Base-by-base conservation (phyloP, 2,329 filamentous ascomycete species). In the Colletotrichum graminicola region DNA sequence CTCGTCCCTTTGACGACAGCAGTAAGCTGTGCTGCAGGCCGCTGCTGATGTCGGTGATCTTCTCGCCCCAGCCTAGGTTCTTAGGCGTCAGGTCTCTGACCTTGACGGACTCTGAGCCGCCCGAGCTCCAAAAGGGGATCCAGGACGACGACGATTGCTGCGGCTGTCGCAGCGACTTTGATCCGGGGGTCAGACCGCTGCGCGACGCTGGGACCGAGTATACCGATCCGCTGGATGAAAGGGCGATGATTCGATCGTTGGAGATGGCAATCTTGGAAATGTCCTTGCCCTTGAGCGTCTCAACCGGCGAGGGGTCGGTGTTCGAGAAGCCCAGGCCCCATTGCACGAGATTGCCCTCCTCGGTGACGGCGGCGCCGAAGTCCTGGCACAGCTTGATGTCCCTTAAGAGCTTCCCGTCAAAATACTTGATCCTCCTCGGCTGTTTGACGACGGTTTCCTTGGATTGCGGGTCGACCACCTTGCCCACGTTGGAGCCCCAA, bases 401-500 rank as follows among this genome's bases (percentile, higher is more conserved):
- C 60, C 95, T 88, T 52, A 99, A 84, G 21, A 98, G 81, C 80
- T 94, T 89, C 39, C 92, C 93, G 77, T 98, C 91, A 77, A 99
- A 98, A 80, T 91, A 96, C 0, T 87, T 75, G 77, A 98, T 90
- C 71, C 94, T 88, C 70, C 92, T 86, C 18, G 96, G 95, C 1
- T 88, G 90, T 83, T 97, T 98, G 79, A 98, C 86, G 73, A 91
- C 88, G 39, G 85, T 84, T 66, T 97, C 94, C 62, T 92, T 87
- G 11, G 93, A 95, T 73, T 92, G 91, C 1, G 95, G 94, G 52
- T 95, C 94, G 47, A 93, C 93, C n/a, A 97, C 95, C 75, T 88
- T 89, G 72, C 94, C 94, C 21, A 85, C 84, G 77, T 99, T 99
- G 23, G 92, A 94, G 0, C 96, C 96, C 95, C 96, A 99, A 6